Percentiles rank a stretch among this genome's conserved stretches.
These are phyloP conservation scores for Gleditsia sinensis DNA, from an alignment of 306 rosid genomes.

Conservation along the genomic window DNA sequence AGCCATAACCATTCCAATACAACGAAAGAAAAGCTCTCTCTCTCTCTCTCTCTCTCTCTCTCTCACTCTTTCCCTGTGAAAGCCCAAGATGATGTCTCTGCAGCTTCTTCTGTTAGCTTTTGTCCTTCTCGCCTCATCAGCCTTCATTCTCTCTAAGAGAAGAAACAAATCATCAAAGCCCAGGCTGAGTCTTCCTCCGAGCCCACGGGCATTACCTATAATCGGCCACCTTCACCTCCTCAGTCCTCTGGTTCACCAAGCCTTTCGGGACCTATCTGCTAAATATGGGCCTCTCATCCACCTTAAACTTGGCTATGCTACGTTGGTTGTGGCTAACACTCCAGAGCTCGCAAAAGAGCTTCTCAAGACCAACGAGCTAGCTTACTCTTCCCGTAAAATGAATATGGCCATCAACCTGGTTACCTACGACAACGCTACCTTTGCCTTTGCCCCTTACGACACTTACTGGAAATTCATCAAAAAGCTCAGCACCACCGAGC, in stretches of 20 bases:
- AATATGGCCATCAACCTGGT: slow-evolving; percentile 34
- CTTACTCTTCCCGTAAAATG: slow-evolving; percentile 26
- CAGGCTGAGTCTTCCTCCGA: slow-evolving; percentile 33
- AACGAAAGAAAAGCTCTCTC: no score
- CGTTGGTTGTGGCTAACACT: slow-evolving; percentile 31
- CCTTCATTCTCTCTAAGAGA: background rate
- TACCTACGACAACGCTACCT: slow-evolving; percentile 43
- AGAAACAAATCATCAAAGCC: background rate
- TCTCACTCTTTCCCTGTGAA: background rate
- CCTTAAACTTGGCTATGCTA: slow-evolving; percentile 40
- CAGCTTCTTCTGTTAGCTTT: background rate
- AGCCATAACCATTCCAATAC: no score
- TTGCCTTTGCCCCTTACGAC: slow-evolving; percentile 54
- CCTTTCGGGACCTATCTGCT: slow-evolving; percentile 38
- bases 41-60: no score
- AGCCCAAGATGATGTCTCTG: slow-evolving; percentile 1
- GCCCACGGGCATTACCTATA: slow-evolving; percentile 45
- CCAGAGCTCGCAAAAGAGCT: slow-evolving; percentile 46
- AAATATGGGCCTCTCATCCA: slow-evolving; percentile 47
- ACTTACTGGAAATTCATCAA: slow-evolving; percentile 50
- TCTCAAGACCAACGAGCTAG: slow-evolving; percentile 46
- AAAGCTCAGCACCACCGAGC: slow-evolving; percentile 42
- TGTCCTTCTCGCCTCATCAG: background rate
- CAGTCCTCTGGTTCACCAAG: slow-evolving; percentile 45
- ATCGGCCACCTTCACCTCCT: slow-evolving; percentile 49